Percentiles rank a stretch among this genome's conserved stretches.
These are phyloP conservation scores for Botrytis tulipae DNA, from an alignment of 2,329 filamentous ascomycete species.

Conservation along the genomic window DNA sequence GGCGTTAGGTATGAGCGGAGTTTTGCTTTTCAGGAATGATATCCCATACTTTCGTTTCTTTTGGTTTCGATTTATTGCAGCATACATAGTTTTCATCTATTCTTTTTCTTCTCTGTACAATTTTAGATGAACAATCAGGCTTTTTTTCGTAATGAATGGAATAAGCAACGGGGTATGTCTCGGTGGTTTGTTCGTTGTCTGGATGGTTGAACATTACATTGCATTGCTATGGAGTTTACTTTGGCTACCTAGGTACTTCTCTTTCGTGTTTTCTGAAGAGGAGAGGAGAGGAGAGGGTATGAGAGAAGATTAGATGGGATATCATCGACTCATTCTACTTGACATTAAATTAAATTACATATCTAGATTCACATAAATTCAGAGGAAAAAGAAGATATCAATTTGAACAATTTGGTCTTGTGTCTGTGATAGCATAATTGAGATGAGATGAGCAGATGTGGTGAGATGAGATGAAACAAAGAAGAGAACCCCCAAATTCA, in stretches of 20 bases:
- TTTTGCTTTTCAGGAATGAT: constrained; percentile 18
- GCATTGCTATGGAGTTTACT: constrained; percentile 5
- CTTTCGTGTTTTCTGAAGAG: background rate
- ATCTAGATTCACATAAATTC: background rate
- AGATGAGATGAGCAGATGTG: background rate
- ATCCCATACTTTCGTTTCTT: constrained; percentile 21
- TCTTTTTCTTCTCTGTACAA: constrained; percentile 4
- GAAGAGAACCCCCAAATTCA: too few relatives aligned
- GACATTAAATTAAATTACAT: background rate
- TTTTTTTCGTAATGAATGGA: background rate
- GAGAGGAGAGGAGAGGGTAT: background rate
- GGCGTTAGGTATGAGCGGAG: constrained; percentile 10
- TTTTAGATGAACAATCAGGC: background rate
- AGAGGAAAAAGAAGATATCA: background rate
- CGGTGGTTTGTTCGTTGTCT: background rate
- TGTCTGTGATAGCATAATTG: background rate
- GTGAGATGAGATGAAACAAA: background rate
- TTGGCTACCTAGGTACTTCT: background rate
- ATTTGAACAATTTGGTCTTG: background rate
- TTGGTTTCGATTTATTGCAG: background rate
- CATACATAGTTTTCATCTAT: background rate
- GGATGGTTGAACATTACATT: background rate
- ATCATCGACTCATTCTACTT: background rate
- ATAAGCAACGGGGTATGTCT: too few relatives aligned
- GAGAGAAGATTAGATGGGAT: background rate